Conservation (phyloP, 768 basidiomycete genomes). For the Lactifluus rugatus region DNA sequence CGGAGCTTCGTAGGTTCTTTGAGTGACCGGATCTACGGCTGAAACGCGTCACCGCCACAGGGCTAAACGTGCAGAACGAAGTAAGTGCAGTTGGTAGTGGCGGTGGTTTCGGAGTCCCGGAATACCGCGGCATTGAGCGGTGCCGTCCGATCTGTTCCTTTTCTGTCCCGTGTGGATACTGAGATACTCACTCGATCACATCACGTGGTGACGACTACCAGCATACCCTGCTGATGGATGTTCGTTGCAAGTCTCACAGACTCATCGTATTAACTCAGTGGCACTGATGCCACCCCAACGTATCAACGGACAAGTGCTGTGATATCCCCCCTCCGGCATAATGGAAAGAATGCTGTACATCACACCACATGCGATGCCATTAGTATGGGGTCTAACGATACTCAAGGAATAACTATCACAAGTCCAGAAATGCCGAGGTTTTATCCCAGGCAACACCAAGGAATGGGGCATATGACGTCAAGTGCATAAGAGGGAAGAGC, state of each 20-base stretch:
- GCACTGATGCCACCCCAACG: background rate
- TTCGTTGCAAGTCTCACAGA: background rate
- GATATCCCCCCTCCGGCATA: background rate
- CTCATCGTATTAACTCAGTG: background rate
- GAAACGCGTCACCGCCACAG: too few relatives aligned
- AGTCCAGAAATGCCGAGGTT: background rate
- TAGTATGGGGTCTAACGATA: slow-evolving; percentile 5
- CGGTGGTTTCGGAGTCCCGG: too few relatives aligned
- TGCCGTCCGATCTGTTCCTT: too few relatives aligned
- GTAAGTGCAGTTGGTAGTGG: too few relatives aligned
- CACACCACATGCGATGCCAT: background rate
- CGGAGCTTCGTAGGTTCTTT: too few relatives aligned
- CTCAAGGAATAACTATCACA: slow-evolving; percentile 1
- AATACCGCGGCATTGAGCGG: too few relatives aligned
- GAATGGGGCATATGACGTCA: background rate
- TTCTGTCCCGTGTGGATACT: too few relatives aligned
- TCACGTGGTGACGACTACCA: too few relatives aligned
- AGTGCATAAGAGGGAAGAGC: slow-evolving; percentile 1
- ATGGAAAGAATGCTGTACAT: background rate
- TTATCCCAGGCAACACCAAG: background rate
- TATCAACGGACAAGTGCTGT: background rate
- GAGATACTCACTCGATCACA: too few relatives aligned
- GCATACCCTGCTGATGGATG: background rate
- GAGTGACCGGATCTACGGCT: too few relatives aligned
- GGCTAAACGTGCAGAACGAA: too few relatives aligned